Evolutionary conservation across 2,329 filamentous ascomycete species (phyloP).

Genomic region (Tolypocladium tundrense): DNA sequence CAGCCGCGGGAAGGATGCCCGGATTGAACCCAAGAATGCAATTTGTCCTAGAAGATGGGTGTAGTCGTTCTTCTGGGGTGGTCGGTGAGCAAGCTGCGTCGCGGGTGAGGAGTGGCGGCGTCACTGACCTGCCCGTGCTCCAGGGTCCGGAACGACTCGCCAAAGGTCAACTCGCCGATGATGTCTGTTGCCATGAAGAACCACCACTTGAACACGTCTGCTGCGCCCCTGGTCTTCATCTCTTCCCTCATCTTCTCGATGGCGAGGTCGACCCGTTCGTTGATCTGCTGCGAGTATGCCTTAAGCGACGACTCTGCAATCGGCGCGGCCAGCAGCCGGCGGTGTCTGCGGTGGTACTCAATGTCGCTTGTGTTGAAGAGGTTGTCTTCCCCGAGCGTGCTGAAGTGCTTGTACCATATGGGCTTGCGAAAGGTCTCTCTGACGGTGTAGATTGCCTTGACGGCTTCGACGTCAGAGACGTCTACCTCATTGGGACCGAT

Average conservation of each 20-base stretch:
- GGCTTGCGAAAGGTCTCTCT: slow-evolving; percentile 14
- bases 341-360: slow-evolving; percentile 25
- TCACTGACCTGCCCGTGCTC: not conserved
- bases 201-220: slow-evolving; percentile 41
- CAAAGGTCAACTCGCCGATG: slow-evolving; percentile 40
- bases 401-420: slow-evolving; percentile 9
- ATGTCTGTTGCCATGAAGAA: slow-evolving; percentile 41
- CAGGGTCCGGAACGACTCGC: slow-evolving; percentile 30
- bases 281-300: not conserved
- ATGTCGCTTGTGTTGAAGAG: slow-evolving; percentile 30
- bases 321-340: slow-evolving; percentile 29
- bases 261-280: not conserved
- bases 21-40: slow-evolving; percentile 10
- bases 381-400: slow-evolving; percentile 6
- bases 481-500: slow-evolving; percentile 12
- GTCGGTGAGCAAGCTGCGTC: slow-evolving; percentile 12
- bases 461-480: slow-evolving; percentile 9
- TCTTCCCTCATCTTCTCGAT: slow-evolving; percentile 18
- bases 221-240: slow-evolving; percentile 17
- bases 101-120: not conserved
- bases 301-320: slow-evolving; percentile 24
- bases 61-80: slow-evolving; percentile 22
- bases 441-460: slow-evolving; percentile 21
- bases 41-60: slow-evolving; percentile 24
- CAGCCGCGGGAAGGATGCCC: slow-evolving; percentile 17